These are phyloP conservation scores for Dipteronia sinensis DNA, from an alignment of 345 rosid genomes.

Conservation along the genomic window DNA sequence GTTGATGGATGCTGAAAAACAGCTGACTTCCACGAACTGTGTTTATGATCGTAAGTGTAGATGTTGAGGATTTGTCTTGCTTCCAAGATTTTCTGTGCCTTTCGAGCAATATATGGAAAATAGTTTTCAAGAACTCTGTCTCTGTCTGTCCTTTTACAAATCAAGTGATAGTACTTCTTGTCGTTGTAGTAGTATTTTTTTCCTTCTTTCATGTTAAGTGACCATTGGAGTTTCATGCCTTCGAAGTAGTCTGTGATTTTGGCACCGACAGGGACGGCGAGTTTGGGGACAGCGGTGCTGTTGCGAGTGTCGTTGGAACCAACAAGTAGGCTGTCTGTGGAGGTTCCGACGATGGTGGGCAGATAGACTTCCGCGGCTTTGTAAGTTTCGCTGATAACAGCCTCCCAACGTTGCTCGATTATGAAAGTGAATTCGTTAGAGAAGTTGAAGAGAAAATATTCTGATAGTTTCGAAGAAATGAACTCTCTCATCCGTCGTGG, in stretches of 20 bases:
- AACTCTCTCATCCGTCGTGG: constrained; percentile 25
- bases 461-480: constrained; percentile 8
- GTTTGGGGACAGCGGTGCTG: constrained; percentile 24
- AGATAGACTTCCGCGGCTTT: constrained; percentile 37
- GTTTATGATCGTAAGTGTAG: constrained; percentile 30
- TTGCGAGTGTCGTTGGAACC: constrained; percentile 37
- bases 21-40: constrained; percentile 17
- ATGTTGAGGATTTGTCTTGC: constrained; percentile 31
- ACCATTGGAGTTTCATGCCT: constrained; percentile 32
- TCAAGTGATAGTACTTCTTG: constrained; percentile 25
- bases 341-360: constrained; percentile 29
- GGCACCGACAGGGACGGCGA: constrained; percentile 29
- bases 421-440: constrained; percentile 34
- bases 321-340: constrained; percentile 29
- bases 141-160: constrained; percentile 23
- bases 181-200: constrained; percentile 22
- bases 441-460: constrained; percentile 20
- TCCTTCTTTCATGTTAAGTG: constrained; percentile 24
- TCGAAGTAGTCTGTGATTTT: constrained; percentile 27
- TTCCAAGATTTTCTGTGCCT: constrained; percentile 22
- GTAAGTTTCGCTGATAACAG: constrained; percentile 37
- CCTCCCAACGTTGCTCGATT: constrained; percentile 46
- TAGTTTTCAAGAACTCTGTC: constrained; percentile 20
- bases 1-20: constrained; percentile 26
- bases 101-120: constrained; percentile 24